A percentile compares a stretch with the other conserved stretches of the same genome.
Evolutionary conservation across 179 eudicot species (phyloP).

Genomic region (Vitellaria paradoxa): DNA sequence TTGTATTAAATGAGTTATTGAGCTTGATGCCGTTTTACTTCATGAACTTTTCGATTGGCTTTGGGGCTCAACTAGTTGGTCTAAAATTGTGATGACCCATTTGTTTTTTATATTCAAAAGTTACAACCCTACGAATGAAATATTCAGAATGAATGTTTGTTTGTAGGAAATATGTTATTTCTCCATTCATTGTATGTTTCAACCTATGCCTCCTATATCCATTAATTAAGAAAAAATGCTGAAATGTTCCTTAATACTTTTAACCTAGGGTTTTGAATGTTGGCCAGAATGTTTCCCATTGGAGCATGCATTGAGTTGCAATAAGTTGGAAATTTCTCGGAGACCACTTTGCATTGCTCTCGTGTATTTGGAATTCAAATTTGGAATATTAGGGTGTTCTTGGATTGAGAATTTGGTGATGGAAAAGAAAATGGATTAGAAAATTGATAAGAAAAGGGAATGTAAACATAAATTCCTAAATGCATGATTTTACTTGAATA

Average conservation of each 20-base stretch:
- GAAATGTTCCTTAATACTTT: not conserved
- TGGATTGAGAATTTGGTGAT: too few relatives aligned
- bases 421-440: too few relatives aligned
- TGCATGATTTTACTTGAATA: too few relatives aligned
- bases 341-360: not conserved
- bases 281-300: not conserved
- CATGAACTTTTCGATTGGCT: not conserved
- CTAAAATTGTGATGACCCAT: not conserved
- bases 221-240: not conserved
- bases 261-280: not conserved
- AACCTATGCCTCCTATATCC: not conserved
- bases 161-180: not conserved
- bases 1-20: not conserved
- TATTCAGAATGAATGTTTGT: not conserved
- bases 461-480: too few relatives aligned
- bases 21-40: not conserved
- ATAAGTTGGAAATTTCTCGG: not conserved
- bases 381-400: not conserved
- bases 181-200: not conserved
- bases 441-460: too few relatives aligned
- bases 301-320: not conserved
- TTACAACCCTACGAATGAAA: not conserved
- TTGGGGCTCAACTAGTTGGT: not conserved
- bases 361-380: not conserved
- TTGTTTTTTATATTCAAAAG: not conserved